A percentile compares a stretch with the other conserved stretches of the same genome.
These are phyloP conservation scores for Leccinum pachyderme DNA, from an alignment of 1,284 basidiomycete species.

Conservation along the genomic window DNA sequence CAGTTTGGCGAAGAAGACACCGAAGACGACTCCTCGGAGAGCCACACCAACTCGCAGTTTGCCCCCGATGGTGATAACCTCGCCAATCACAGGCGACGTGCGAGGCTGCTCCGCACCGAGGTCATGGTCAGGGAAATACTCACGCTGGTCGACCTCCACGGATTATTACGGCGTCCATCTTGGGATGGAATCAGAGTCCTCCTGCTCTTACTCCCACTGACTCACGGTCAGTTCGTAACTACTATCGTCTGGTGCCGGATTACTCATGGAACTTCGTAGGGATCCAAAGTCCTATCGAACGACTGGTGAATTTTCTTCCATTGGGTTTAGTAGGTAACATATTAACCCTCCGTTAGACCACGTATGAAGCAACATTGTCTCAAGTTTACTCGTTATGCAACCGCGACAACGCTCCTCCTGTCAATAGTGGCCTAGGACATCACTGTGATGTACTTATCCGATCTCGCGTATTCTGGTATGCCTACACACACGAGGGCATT, in stretches of 20 bases:
- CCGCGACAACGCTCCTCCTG: constrained; percentile 41
- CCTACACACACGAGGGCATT: constrained; percentile 78
- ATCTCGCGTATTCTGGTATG: constrained; percentile 83
- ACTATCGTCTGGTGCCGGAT: constrained; percentile 2
- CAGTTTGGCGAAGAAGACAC: constrained; percentile 51
- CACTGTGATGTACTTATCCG: constrained; percentile 64
- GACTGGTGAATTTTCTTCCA: constrained; percentile 37
- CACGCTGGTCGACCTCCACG: constrained; percentile 74
- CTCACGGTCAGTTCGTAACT: constrained; percentile 56
- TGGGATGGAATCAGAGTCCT: constrained; percentile 84
- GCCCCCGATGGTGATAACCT: constrained; percentile 14
- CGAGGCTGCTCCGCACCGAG: constrained; percentile 35
- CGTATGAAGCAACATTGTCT: constrained; percentile 61
- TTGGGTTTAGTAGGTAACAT: neutral
- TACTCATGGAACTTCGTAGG: constrained; percentile 33
- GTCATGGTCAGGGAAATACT: constrained; percentile 73
- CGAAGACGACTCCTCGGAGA: constrained; percentile 21
- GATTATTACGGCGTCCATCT: constrained; percentile 75
- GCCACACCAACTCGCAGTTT: constrained; percentile 14
- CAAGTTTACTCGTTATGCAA: constrained; percentile 75
- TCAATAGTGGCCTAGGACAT: constrained; percentile 50
- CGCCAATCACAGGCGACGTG: constrained; percentile 21
- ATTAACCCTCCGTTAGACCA: constrained; percentile 35
- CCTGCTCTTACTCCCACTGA: constrained; percentile 74
- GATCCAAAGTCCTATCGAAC: constrained; percentile 49